Conservation (phyloP, 164 flowering plant species). For the Piper betle region DNA sequence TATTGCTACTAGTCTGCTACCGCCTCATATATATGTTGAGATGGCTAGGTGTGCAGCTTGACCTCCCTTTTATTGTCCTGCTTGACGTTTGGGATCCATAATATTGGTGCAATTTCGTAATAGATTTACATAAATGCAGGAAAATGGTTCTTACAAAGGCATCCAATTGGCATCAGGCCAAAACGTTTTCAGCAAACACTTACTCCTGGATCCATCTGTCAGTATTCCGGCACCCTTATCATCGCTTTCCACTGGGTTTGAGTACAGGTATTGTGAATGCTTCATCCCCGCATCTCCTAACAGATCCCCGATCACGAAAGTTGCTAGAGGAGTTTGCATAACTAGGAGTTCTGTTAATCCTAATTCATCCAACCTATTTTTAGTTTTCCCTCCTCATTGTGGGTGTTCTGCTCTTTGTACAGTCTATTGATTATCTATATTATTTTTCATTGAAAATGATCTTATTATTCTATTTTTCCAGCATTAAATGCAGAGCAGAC, state of each 20-base stretch:
- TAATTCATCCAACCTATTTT: constrained; percentile 40
- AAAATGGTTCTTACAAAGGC: constrained; percentile 41
- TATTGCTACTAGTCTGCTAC: too few relatives aligned
- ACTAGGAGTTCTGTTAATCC: constrained; percentile 38
- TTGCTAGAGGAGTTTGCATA: constrained; percentile 81
- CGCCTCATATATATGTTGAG: too few relatives aligned
- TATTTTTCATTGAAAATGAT: not conserved
- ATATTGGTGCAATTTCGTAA: not conserved
- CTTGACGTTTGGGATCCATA: not conserved
- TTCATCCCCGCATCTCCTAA: constrained; percentile 7
- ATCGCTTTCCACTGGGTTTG: constrained; percentile 11
- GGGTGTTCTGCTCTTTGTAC: constrained; percentile 13
- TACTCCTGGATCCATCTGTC: constrained; percentile 60
- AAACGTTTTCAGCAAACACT: constrained; percentile 48
- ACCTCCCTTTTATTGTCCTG: too few relatives aligned
- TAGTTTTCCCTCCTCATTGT: constrained; percentile 84
- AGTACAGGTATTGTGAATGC: constrained; percentile 15
- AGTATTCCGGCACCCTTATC: constrained; percentile 14
- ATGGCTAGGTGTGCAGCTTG: too few relatives aligned
- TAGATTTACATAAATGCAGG: constrained; percentile 29
- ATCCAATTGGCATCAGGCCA: constrained; percentile 76
- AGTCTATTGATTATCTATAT: not conserved
- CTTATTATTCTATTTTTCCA: constrained; percentile 12
- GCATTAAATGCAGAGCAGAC: constrained; percentile 73
- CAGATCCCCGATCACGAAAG: constrained; percentile 16